phyloP scores from a whole-genome alignment of 2,329 filamentous ascomycete genomes.

The Aspergillus thermomutatus region DNA sequence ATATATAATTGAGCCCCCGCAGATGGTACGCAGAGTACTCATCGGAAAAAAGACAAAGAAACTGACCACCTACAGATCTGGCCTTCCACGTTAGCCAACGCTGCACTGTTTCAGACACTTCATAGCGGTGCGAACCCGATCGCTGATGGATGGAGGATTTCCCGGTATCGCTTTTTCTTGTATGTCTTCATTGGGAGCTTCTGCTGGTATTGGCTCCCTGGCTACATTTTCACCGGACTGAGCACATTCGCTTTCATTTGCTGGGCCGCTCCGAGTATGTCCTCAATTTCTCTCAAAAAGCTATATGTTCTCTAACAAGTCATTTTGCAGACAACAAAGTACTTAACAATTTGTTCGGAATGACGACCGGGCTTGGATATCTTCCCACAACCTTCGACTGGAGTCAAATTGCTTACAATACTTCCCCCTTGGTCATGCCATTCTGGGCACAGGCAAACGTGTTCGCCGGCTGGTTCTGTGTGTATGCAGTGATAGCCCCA shows the following conservation, averaged over 20 bases:
- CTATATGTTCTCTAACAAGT: constrained; percentile 27
- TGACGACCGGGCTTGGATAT: constrained; percentile 43
- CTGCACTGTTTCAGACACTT: constrained; percentile 32
- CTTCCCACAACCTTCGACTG: constrained; percentile 52
- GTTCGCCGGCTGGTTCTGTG: constrained; percentile 35
- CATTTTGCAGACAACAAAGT: constrained; percentile 33
- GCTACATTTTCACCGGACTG: constrained; percentile 27
- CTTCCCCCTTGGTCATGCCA: constrained; percentile 25
- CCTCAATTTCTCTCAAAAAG: not conserved
- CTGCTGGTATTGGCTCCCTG: constrained; percentile 28
- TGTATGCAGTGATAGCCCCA: constrained; percentile 35
- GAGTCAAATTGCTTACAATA: constrained; percentile 37
- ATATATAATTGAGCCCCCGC: constrained; percentile 36
- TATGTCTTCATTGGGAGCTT: constrained; percentile 18
- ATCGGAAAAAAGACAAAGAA: not conserved
- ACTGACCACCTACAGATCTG: constrained; percentile 22
- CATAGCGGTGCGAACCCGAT: constrained; percentile 33
- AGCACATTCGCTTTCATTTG: constrained; percentile 35
- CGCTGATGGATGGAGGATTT: constrained; percentile 34
- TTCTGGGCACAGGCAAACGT: constrained; percentile 40
- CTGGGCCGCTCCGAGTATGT: constrained; percentile 45
- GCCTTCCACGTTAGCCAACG: constrained; percentile 34
- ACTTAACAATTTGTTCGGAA: constrained; percentile 42
- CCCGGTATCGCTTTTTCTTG: constrained; percentile 24
- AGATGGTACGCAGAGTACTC: constrained; percentile 20